A percentile compares a stretch with the other conserved stretches of the same genome.
Conservation (phyloP, 1,139 yeast genomes). For the Blastobotrys proliferans region DNA sequence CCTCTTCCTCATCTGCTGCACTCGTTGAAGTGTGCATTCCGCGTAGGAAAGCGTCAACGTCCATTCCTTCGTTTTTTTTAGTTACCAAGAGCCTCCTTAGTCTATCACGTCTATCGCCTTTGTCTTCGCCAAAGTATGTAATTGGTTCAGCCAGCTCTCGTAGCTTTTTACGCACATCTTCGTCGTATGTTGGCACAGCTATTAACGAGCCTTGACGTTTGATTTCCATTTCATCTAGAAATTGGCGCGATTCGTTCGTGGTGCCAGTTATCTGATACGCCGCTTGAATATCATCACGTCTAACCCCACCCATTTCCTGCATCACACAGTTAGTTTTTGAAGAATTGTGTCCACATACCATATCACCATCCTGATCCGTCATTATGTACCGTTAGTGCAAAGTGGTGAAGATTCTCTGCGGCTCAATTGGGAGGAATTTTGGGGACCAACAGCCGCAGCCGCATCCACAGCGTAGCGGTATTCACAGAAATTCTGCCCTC, state of each 20-base stretch:
- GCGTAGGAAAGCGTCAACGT: conserved; percentile 27
- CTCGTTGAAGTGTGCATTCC: too few relatives aligned
- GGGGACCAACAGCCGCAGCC: too few relatives aligned
- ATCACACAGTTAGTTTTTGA: neutral
- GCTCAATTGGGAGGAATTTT: too few relatives aligned
- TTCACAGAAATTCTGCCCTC: too few relatives aligned
- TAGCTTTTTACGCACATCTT: conserved; percentile 49
- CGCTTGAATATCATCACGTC: neutral
- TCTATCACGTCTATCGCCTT: conserved; percentile 57
- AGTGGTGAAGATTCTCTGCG: too few relatives aligned
- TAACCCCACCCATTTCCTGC: neutral
- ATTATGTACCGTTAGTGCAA: neutral
- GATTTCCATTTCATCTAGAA: conserved; percentile 4
- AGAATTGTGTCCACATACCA: neutral
- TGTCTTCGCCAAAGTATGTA: conserved; percentile 58
- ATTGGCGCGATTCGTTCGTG: conserved; percentile 1
- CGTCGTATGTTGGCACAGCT: conserved; percentile 60
- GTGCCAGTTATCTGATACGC: neutral
- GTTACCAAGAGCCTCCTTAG: conserved; percentile 41
- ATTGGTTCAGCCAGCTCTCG: conserved; percentile 55
- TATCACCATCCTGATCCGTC: conserved; percentile 9
- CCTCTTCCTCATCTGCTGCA: conserved; percentile 32
- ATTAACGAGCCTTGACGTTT: conserved; percentile 23
- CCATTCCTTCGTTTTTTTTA: conserved; percentile 21
- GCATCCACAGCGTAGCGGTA: too few relatives aligned